Conservation (phyloP, 148 eudicot species). For the Chenopodium formosanum region DNA sequence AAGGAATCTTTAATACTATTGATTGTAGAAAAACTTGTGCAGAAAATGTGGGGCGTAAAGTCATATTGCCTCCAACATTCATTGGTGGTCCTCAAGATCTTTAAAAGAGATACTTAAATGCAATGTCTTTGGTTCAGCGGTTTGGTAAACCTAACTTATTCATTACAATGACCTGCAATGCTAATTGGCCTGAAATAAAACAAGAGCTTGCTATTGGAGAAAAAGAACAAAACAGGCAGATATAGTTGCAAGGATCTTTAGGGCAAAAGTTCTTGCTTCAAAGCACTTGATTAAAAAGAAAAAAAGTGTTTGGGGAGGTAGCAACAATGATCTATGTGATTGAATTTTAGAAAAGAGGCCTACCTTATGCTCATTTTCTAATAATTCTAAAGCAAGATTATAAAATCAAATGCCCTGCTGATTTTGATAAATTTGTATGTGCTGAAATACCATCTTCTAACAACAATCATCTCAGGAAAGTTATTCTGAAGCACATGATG, state of each 20-base stretch:
- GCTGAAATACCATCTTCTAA: background rate
- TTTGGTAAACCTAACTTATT: background rate
- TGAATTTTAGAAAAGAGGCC: conserved; percentile 2
- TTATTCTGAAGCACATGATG: background rate
- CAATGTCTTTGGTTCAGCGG: background rate
- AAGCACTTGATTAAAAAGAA: background rate
- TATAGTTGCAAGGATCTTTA: background rate
- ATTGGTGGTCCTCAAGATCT: background rate
- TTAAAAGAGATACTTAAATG: background rate
- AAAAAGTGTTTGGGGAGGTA: background rate
- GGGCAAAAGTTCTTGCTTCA: background rate
- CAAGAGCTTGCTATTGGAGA: background rate
- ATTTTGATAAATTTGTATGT: background rate
- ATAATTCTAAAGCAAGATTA: background rate
- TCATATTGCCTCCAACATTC: background rate
- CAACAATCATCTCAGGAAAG: background rate
- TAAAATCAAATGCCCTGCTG: background rate
- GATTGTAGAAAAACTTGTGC: background rate
- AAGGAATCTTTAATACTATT: background rate
- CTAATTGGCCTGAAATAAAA: background rate
- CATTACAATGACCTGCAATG: background rate
- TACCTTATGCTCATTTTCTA: conserved; percentile 8
- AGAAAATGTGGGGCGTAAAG: background rate
- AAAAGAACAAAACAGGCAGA: background rate
- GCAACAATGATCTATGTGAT: background rate